Evolutionary conservation across 768 basidiomycete genomes (phyloP).

Genomic region (Cyclocybe aegerita): DNA sequence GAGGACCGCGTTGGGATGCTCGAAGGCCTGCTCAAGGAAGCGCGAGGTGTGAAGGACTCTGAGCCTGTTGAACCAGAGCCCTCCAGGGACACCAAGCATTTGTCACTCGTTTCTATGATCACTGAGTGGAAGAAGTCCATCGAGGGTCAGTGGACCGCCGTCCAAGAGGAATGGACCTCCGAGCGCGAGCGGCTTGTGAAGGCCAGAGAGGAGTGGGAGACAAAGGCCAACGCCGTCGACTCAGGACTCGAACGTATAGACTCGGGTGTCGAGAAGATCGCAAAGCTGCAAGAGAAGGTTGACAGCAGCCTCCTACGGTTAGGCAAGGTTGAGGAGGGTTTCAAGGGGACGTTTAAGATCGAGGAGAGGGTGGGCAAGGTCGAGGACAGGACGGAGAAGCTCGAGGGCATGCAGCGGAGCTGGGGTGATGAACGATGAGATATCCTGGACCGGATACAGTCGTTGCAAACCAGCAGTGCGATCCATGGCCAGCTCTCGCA

Average conservation of each 20-base stretch:
- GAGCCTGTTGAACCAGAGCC: neutral
- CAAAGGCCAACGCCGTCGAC: neutral
- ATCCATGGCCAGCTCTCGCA: no score
- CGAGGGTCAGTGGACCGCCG: constrained; percentile 75
- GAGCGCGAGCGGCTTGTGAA: constrained; percentile 75
- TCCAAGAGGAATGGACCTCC: constrained; percentile 79
- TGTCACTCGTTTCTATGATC: constrained; percentile 50
- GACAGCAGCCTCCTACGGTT: no score
- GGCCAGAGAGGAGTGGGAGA: constrained; percentile 84
- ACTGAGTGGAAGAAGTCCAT: constrained; percentile 76
- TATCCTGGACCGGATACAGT: no score
- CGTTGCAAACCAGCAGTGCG: no score
- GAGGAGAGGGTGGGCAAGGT: neutral
- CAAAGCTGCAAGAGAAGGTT: no score
- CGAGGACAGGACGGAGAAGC: neutral
- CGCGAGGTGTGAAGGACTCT: constrained; percentile 20
- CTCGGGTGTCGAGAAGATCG: constrained; percentile 30
- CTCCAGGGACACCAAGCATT: neutral
- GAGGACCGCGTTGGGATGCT: constrained; percentile 68
- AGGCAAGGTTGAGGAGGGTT: no score
- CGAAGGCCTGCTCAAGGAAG: constrained; percentile 58
- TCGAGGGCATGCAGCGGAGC: neutral
- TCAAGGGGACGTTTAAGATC: no score
- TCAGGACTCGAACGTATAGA: constrained; percentile 8
- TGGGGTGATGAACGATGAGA: neutral